Evolutionary conservation across 768 basidiomycete genomes (phyloP), one percentile per base, ranked within the genome.

Genomic region (Tricholoma saponaceum): DNA sequence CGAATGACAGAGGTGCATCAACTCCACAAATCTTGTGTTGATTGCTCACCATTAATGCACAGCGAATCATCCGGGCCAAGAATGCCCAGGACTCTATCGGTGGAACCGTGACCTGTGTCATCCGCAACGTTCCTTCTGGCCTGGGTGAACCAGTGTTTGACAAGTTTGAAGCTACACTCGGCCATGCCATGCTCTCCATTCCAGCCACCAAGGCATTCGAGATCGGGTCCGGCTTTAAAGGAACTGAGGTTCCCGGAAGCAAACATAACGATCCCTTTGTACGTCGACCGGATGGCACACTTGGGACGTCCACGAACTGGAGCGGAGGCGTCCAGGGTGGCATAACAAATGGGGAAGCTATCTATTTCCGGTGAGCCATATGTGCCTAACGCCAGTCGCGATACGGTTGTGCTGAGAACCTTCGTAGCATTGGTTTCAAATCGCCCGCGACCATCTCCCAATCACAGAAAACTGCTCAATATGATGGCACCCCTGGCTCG

Each of bases 121-220:
- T 99, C 64, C 90, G 96, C 44, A 86, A 87, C 56, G 85, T 89
- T 2, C 97, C 97, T 47, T 75, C 87, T 18, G 97, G 97, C 7
- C 84, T 98, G 26, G 97, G 97, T 51, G 97, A 98, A 72, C 97
- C 97, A 54, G 90, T 92, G 52, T 98, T 99, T 72, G 95, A 99
- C 83, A 98, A 98, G 74, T 89, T 98, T 71, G 96, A 97, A 73
- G 97, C 97, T 18, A 83, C 83, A 60, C 86, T 99, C 59, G 96
- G 84, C 12, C 97, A 98, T 69, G 97, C 97, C 7, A 98, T 99
- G 96, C 83, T 99, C 53, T 97, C 95, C 55, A 97, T 99, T 67
- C 97, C 97, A 25, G 96, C 97, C 16, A 98, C 97, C 55, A 99
- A 99, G 69, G 94, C 86, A 5, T 98, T 99, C 72, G 97, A 99